These are phyloP conservation scores for Eimeria mitis DNA, from an alignment of 169 alveolate genomes.

Conservation along the genomic window DNA sequence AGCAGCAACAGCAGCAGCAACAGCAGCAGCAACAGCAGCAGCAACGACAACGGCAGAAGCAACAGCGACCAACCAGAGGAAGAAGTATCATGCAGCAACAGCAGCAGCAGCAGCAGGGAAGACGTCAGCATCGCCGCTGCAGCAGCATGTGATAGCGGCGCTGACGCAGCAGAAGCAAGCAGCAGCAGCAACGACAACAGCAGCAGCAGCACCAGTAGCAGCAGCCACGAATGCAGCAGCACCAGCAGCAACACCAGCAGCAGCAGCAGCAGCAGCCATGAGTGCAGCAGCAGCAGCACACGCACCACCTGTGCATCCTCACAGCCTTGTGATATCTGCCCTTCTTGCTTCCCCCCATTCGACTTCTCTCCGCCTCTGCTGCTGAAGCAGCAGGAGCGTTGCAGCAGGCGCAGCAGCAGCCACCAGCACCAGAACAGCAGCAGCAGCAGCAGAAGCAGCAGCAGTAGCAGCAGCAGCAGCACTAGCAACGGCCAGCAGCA, in stretches of 20 bases:
- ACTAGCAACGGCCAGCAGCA: constrained; percentile 9
- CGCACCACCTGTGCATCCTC: constrained; percentile 22
- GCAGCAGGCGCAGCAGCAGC: constrained; percentile 58
- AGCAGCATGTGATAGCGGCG: neutral
- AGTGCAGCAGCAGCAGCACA: constrained; percentile 34
- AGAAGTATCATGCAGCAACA: neutral
- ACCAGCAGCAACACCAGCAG: constrained; percentile 22
- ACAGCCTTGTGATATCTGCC: constrained; percentile 2
- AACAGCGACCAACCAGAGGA: neutral
- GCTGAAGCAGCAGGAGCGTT: constrained; percentile 59
- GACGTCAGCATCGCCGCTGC: neutral
- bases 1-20: constrained; percentile 29
- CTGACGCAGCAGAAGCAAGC: neutral
- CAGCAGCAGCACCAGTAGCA: neutral
- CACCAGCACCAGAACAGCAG: constrained; percentile 3
- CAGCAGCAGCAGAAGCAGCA: constrained; percentile 12
- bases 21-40: too few relatives aligned
- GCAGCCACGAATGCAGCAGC: neutral
- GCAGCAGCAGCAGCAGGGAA: constrained; percentile 45
- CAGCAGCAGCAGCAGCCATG: constrained; percentile 14
- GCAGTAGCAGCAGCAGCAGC: constrained; percentile 34
- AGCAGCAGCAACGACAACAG: neutral
- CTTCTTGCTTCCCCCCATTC: constrained; percentile 52
- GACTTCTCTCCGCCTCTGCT: constrained; percentile 49
- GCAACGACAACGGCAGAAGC: too few relatives aligned